Evolutionary conservation across 805 yeast species (phyloP), one percentile per base, ranked within the genome.

Genomic region (Metschnikowia colocasiae): DNA sequence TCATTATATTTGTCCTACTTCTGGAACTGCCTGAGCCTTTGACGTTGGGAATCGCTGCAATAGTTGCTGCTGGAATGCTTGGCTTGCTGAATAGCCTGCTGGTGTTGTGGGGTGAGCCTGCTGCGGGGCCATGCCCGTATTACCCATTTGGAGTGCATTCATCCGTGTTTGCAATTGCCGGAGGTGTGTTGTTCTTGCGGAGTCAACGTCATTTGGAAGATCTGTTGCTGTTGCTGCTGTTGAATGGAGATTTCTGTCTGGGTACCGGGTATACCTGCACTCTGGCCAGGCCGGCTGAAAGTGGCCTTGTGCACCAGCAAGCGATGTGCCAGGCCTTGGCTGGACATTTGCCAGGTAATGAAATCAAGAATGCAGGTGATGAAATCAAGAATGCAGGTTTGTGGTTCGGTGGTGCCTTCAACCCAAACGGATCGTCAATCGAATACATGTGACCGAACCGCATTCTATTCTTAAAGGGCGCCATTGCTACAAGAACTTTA

Each of bases 171-270:
- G 77, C 46, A 68, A 55, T 41, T 71, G 75, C 47, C 69, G 64
- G 60, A 69, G 4, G 61, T 53, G 41, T 66, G 73, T 47, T 72
- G 77, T 47, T 72, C 76, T 46, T 70, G 71, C 1, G 74, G 69
- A 3, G 69, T 56, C 39, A 72, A 61, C 9, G 73, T 58, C 48
- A 55, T 64, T 43, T 69, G 75, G 66, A 72, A 71, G n/a, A 72
- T 67, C 48, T 72, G 76, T 52, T 72, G 76, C 44, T 72, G 76
- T 43, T 71, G 75, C 43, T 68, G 73, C 48, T 69, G 75, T 48
- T 69, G 75, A 40, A 60, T 61, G n/a, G 62, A 51, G 1, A 61
- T 46, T 31, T 52, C 49, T 6, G 59, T 45, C 45, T 53, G 57
- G 7, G 52, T 46, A 2, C 51, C 50, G 19, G 57, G 51, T 16